phyloP scores from a whole-genome alignment of 2,329 filamentous ascomycete genomes.

The Calonectria hawksworthii region DNA sequence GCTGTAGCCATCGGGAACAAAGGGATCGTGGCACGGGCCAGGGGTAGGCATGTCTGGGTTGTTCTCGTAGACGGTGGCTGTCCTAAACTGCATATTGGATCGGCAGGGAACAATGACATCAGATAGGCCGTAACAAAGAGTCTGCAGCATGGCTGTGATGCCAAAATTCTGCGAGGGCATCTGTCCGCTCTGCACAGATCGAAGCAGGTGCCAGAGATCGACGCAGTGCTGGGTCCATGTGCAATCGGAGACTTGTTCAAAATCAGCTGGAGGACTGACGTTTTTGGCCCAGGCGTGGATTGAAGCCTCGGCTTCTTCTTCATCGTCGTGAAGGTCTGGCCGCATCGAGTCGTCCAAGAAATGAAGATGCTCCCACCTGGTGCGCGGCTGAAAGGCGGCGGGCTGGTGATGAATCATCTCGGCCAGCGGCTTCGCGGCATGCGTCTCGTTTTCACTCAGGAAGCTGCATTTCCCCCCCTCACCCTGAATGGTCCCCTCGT shows the following conservation, averaged over 20 bases:
- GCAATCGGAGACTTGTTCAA: neutral
- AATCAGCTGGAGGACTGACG: neutral
- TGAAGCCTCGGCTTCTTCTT: neutral
- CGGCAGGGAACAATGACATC: neutral
- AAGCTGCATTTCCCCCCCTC: neutral
- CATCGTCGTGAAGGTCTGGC: neutral
- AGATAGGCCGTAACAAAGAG: neutral
- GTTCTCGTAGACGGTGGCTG: neutral
- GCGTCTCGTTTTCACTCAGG: neutral
- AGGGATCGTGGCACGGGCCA: neutral
- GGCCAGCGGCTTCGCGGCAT: neutral
- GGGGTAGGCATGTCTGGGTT: neutral
- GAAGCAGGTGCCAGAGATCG: neutral
- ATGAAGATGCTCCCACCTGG: neutral
- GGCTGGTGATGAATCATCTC: neutral
- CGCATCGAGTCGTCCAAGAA: neutral
- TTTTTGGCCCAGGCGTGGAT: neutral
- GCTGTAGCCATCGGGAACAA: neutral
- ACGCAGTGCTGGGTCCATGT: neutral
- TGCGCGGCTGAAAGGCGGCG: neutral
- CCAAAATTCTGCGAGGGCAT: neutral
- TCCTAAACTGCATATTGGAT: neutral
- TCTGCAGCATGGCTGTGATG: neutral
- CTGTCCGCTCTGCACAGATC: neutral
- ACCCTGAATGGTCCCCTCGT: neutral